Conservation (phyloP, 805 yeast species). For the Candida railenensis region DNA sequence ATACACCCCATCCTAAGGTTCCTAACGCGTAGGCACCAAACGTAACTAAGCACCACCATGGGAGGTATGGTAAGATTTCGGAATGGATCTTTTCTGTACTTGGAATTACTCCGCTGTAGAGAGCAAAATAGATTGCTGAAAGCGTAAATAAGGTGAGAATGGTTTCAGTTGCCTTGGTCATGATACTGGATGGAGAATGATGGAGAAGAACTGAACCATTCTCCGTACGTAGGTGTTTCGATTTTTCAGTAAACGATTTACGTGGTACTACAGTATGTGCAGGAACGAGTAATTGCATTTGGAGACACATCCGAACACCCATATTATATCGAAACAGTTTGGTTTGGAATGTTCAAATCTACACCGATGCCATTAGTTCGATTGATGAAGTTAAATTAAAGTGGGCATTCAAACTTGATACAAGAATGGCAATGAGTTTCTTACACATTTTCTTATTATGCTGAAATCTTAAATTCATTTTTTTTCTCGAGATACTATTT, state of each 20-base stretch:
- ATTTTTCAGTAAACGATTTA: not conserved
- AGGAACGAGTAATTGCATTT: not conserved
- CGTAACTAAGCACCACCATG: constrained; percentile 67
- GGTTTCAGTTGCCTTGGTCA: constrained; percentile 72
- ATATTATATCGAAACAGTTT: no score
- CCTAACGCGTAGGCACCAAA: constrained; percentile 71
- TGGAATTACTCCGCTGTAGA: constrained; percentile 54
- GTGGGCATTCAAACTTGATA: no score
- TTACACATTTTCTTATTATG: no score
- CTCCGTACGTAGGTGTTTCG: not conserved
- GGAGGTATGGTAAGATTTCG: constrained; percentile 63
- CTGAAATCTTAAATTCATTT: no score
- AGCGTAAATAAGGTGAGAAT: constrained; percentile 43
- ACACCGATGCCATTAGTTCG: no score
- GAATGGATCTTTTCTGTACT: constrained; percentile 44
- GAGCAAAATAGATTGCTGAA: constrained; percentile 53
- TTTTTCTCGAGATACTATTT: no score
- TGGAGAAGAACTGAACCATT: not conserved
- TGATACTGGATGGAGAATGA: constrained; percentile 16
- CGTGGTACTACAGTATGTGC: not conserved
- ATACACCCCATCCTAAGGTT: constrained; percentile 66
- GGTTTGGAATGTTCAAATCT: no score
- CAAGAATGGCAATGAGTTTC: no score
- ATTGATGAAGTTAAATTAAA: no score
- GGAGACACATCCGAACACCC: not conserved